A percentile compares a stretch with the other conserved stretches of the same genome.
These are phyloP conservation scores for Nannochloropsis salina DNA, from an alignment of 108 stramenopile species.

Conservation along the genomic window DNA sequence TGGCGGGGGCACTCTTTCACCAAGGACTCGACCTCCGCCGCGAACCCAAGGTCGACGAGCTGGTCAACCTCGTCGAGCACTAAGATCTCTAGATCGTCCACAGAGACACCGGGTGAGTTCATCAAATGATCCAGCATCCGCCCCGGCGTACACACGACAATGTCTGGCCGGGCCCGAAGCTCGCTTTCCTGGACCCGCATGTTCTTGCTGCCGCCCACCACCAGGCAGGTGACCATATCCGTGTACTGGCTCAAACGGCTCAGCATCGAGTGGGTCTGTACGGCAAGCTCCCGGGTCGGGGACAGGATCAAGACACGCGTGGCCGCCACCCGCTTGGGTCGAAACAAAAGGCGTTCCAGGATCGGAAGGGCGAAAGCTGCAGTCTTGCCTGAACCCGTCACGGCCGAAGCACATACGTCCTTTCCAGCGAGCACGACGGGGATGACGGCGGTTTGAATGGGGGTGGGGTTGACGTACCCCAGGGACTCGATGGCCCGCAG, in stretches of 20 bases:
- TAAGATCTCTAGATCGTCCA: constrained; percentile 68
- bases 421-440: constrained; percentile 77
- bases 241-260: constrained; percentile 75
- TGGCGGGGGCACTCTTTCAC: constrained; percentile 72
- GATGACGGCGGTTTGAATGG: constrained; percentile 81
- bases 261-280: constrained; percentile 84
- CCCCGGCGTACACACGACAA: constrained; percentile 93
- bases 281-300: constrained; percentile 91
- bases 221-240: constrained; percentile 62
- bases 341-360: constrained; percentile 80
- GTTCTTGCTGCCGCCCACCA: constrained; percentile 93
- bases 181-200: constrained; percentile 69
- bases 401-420: constrained; percentile 87
- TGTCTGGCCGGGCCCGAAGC: constrained; percentile 80
- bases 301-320: constrained; percentile 75
- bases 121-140: constrained; percentile 86
- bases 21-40: constrained; percentile 87
- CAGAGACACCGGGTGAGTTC: constrained; percentile 75
- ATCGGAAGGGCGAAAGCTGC: constrained; percentile 93
- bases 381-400: constrained; percentile 82
- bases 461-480: constrained; percentile 88
- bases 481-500: constrained; percentile 84
- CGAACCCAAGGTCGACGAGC: constrained; percentile 87
- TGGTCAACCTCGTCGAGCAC: constrained; percentile 71
- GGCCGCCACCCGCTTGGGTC: constrained; percentile 65